phyloP scores from a whole-genome alignment of 306 rosid genomes.

The Malus asiatica region DNA sequence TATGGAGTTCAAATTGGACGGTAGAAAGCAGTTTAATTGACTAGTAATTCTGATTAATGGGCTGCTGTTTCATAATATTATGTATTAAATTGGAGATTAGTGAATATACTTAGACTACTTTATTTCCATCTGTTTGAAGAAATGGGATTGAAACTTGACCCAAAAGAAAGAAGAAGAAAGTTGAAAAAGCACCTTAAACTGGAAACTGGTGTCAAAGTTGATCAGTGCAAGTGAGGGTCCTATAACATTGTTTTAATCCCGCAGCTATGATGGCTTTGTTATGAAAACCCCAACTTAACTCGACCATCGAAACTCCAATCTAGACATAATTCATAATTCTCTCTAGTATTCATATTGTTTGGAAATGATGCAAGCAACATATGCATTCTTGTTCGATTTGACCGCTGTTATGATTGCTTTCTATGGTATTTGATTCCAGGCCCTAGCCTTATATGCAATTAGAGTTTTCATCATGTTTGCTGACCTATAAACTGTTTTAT shows the following conservation, averaged over 20 bases:
- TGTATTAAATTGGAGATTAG: not conserved
- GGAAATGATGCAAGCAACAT: not conserved
- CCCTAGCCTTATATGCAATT: not conserved
- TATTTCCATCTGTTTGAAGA: not conserved
- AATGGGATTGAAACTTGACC: not conserved
- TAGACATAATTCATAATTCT: not conserved
- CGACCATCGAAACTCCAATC: not conserved
- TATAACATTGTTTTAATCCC: not conserved
- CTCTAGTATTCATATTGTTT: not conserved
- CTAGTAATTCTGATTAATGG: not conserved
- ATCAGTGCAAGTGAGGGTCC: not conserved
- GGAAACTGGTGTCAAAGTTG: not conserved
- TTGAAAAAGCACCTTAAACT: not conserved
- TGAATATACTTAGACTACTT: not conserved
- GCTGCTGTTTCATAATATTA: not conserved
- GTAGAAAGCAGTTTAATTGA: not conserved
- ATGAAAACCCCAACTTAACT: not conserved
- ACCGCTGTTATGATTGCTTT: not conserved
- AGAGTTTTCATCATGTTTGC: slow-evolving; percentile 1
- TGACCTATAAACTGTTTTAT: slow-evolving; percentile 10
- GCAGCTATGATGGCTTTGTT: not conserved
- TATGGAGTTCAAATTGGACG: not conserved
- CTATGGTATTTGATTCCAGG: not conserved
- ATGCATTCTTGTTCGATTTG: not conserved
- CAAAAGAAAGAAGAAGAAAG: not conserved